Evolutionary conservation across 2,329 filamentous ascomycete species (phyloP), one percentile per base, ranked within the genome.

Genomic region (Colletotrichum sansevieriae): DNA sequence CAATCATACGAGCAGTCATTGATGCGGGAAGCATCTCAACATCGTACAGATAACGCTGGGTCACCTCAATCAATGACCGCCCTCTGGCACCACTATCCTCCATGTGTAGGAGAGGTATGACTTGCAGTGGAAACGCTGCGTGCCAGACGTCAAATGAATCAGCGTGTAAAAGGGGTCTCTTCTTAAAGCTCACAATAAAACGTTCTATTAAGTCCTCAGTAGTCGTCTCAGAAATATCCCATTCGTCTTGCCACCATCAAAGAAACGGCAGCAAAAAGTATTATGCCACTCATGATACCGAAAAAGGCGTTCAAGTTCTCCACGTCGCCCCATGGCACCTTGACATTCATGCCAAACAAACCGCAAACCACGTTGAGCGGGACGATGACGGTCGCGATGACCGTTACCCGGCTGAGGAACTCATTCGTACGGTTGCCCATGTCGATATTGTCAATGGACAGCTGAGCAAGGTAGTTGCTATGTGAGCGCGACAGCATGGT

Each of bases 401-500:
- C 88, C 0, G 96, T 99, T 74, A 99, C 96, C 83, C 98, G 97
- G 82, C 94, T 95, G 12, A 99, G 88, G 7, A 95, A 92, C 72
- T 92, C 89, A 82, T 98, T 98, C 63, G 94, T 94, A 73, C 90
- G 87, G 68, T 95, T 97, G 29, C 95, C 95, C 78, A 97, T 91
- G 1, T 91, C 89, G 75, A 97, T 93, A 79, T 93, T 95, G 79
- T 97, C 94, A 74, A 98, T 95, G 44, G 92, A 95, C 71, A 98
- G 89, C 77, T 98, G 96, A 1, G 96, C 95, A 43, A 99, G 87
- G 77, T 99, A 98, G 79, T 98, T 99, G 83, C 92, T 93, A 83
- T 99, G 96, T 2, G 93, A 92, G 22, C 96, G 92, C 33, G 92
- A 95, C 57, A 99, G 87, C 87, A 99, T 98, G 85, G 98, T 98